Base-by-base conservation (phyloP, 495 filamentous ascomycete genomes). In the Aspergillus leporis region DNA sequence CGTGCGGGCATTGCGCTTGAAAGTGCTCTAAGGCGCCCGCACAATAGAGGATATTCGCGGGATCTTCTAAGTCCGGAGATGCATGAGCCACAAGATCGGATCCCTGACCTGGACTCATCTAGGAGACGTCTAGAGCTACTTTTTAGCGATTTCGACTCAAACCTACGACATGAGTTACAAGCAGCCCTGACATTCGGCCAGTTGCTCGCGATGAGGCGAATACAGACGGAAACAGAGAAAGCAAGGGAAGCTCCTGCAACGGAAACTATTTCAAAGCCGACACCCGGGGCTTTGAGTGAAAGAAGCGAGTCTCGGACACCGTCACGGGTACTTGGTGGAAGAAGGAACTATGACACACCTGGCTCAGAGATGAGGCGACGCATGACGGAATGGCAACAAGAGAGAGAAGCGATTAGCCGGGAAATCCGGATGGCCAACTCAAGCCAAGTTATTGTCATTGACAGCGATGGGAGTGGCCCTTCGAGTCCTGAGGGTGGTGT, bases 141-240 rank as follows among this genome's bases (percentile, higher is more conserved):
- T 9, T 83, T 84, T 60, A 66, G 68, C 46, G 77, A 74, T 14
- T 77, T 84, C 40, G 69, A 76, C 22, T 64, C 72, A 21, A 71
- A 75, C 5, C 77, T 77, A 4, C 67, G 72, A 56, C 66, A 71
- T 61, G 72, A 80, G 61, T 61, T 83, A 41, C 72, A 71, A 54
- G 76, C 74, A 31, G 77, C 75, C 32, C 65, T 83, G 51, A 69
- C 72, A 7, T 70, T 84, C 55, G 82, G 80, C 12, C 78, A 84
- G 51, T 71, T 78, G 52, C 66, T 83, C 50, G 79, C 78, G 4
- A 74, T 70, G 59, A 70, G 69, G 16, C 61, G 53, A 47, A 61
- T 53, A 53, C 30, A 64, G 45, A 53, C 55, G 8, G 66, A 70
- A 43, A 23, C 52, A 40, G 54, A 65, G 52, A 59, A 41, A 12